Evolutionary conservation across 495 filamentous ascomycete genomes (phyloP), one percentile per base, ranked within the genome.

Genomic region (Hypomontagnella monticulosa): DNA sequence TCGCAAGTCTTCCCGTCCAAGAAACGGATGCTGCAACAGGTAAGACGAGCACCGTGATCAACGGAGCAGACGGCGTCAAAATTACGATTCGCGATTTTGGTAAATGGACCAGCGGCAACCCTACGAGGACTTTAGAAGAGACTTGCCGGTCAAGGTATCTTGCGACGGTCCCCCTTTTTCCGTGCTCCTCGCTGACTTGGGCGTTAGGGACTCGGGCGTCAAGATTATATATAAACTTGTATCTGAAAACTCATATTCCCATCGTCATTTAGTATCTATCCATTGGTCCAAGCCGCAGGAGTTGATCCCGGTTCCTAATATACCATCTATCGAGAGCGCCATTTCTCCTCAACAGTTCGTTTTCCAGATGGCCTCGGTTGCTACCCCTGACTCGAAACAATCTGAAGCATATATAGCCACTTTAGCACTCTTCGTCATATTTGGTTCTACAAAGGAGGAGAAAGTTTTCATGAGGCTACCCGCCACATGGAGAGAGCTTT

Each of bases 361-460:
- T 51, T 84, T 93, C 54, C 89, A 88, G 34, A 97, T 97, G 93
- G 80, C 78, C 10, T 78, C 83, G 0, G 73, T 96, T 38, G 87
- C 92, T n/a, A 89, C 93, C 8, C 88, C 92, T 0, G 89, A 89
- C 42, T 43, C 80, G 1, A 86, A 87, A 62, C 95, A 99, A 72
- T 93, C 94, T 7, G 93, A 97, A 73, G 86, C 86, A 7, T 97
- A 88, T 67, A 85, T 96, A 41, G 91, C 91, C 4, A 97, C 93
- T 1, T 80, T 87, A 18, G 92, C 88, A 14, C 77, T 98, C 11
- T 96, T 95, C 72, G 80, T 90, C 18, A 76, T 98, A 1, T 97
- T 93, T 63, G 83, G 87, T 4, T 93, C 84, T 19, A 83, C 84
- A 3, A 94, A 90, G 70, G 95, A 97, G 67, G 93, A 96, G 62